These are phyloP conservation scores for Tetraselmis chui DNA, from an alignment of 139 green algal genomes.

Conservation along the genomic window DNA sequence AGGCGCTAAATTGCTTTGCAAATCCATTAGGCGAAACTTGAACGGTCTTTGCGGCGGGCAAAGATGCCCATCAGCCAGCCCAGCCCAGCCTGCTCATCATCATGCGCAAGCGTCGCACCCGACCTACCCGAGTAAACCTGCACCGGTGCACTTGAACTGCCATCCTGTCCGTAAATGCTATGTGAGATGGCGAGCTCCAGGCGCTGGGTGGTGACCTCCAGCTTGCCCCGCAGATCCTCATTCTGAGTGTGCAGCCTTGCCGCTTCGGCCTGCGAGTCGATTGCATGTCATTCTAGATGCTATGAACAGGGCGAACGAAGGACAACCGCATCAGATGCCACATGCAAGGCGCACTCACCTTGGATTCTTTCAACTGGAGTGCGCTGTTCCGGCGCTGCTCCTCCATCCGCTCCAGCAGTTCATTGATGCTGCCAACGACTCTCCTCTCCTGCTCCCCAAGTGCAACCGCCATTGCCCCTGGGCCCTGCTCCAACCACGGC, in stretches of 20 bases:
- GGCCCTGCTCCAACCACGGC: slow-evolving; percentile 15
- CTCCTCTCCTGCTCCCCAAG: slow-evolving; percentile 35
- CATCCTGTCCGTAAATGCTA: not conserved
- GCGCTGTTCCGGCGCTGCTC: not conserved
- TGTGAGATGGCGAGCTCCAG: slow-evolving; percentile 22
- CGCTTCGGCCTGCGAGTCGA: not conserved
- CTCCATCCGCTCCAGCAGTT: slow-evolving; percentile 23
- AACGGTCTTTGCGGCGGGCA: not conserved
- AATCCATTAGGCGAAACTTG: no score
- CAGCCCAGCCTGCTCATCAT: not conserved
- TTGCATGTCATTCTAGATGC: no score
- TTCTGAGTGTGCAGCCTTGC: not conserved
- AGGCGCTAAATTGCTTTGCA: no score
- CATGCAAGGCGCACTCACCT: no score
- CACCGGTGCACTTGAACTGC: no score
- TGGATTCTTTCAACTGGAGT: not conserved
- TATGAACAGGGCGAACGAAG: no score
- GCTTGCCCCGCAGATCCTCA: slow-evolving; percentile 16
- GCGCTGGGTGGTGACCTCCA: slow-evolving; percentile 8
- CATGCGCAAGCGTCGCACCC: not conserved
- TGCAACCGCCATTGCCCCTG: slow-evolving; percentile 11
- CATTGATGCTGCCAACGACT: slow-evolving; percentile 19
- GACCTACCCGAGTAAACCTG: not conserved
- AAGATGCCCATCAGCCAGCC: not conserved
- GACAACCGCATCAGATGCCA: no score